Conservation (phyloP, 208 protist species). For the Leishmania amazonensis region DNA sequence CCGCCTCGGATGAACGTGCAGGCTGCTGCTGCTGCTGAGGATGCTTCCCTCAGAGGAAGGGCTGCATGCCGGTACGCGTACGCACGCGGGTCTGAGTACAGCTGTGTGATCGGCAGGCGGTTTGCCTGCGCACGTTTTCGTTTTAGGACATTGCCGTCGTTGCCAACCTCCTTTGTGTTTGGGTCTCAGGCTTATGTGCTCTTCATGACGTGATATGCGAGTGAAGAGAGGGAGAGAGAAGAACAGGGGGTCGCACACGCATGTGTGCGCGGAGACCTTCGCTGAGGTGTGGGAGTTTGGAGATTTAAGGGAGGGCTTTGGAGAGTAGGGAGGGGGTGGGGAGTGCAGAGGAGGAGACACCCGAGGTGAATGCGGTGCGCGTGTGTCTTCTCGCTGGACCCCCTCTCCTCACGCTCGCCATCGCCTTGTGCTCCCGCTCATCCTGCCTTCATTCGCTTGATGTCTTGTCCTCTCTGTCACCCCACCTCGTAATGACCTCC, state of each 20-base stretch:
- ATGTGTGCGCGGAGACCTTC: not conserved
- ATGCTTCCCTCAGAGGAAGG: not conserved
- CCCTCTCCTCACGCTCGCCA: not conserved
- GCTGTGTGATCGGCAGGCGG: not conserved
- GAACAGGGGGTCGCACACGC: not conserved
- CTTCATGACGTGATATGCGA: not conserved
- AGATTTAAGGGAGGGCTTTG: not conserved
- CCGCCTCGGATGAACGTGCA: not conserved
- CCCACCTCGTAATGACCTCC: not conserved
- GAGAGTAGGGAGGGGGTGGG: not conserved
- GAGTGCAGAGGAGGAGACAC: not conserved
- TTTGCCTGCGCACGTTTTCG: not conserved
- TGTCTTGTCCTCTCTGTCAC: not conserved
- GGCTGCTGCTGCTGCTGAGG: not conserved
- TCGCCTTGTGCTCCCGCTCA: too few relatives aligned
- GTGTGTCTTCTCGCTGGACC: not conserved
- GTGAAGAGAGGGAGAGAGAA: not conserved
- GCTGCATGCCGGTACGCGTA: not conserved
- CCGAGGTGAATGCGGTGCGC: not conserved
- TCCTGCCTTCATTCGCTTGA: not conserved
- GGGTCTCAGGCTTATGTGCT: not conserved
- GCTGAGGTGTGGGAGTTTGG: not conserved
- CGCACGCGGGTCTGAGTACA: not conserved
- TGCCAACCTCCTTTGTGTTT: not conserved
- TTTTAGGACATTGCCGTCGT: not conserved